These are phyloP conservation scores for Diaporthe australafricana DNA, from an alignment of 2,329 filamentous ascomycete species.

Conservation along the genomic window DNA sequence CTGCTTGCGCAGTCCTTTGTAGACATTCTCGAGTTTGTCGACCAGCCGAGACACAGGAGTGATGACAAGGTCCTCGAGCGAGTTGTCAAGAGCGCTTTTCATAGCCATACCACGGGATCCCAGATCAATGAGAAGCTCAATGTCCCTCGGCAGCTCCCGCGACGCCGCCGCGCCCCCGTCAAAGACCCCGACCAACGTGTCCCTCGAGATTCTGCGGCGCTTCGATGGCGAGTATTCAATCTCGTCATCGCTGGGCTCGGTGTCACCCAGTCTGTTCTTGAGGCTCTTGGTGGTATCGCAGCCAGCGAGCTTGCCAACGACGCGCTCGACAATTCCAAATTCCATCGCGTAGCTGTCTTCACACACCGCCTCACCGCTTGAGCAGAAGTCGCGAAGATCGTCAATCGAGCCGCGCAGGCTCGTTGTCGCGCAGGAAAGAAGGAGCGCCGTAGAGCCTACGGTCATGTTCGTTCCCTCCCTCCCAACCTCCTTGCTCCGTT, in stretches of 20 bases:
- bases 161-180: not conserved
- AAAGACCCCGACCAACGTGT: not conserved
- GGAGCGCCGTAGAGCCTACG: not conserved
- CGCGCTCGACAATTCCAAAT: not conserved
- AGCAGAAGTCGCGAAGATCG: not conserved
- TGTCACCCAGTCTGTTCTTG: not conserved
- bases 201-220: not conserved
- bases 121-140: not conserved
- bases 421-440: not conserved
- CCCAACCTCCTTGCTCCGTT: not conserved
- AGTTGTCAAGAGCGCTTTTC: constrained; percentile 1
- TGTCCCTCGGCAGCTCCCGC: not conserved
- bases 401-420: not conserved
- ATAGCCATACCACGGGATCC: not conserved
- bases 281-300: not conserved
- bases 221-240: not conserved
- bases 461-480: not conserved
- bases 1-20: not conserved
- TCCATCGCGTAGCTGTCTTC: constrained; percentile 20
- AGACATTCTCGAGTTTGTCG: not conserved
- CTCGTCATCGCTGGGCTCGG: not conserved
- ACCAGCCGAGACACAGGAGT: not conserved
- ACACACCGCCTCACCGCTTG: not conserved
- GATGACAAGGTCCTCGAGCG: not conserved
- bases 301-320: not conserved